A percentile compares a stretch with the other conserved stretches of the same genome.
Conservation (phyloP, 108 stramenopile species). For the Skeletonema menzelii region DNA sequence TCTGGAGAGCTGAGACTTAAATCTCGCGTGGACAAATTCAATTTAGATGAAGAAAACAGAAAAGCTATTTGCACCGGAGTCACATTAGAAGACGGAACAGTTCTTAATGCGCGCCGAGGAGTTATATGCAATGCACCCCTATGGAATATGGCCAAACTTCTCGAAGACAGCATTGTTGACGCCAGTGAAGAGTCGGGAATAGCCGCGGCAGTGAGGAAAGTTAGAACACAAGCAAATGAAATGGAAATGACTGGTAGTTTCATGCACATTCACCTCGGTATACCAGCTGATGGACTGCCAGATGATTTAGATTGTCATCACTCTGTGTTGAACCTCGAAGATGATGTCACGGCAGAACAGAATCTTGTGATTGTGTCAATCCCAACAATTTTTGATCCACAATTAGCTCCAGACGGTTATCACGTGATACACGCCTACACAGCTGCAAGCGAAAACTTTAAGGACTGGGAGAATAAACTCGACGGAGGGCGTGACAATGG, state of each 20-base stretch:
- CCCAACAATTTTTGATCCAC: constrained; percentile 84
- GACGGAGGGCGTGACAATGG: constrained; percentile 49
- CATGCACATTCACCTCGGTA: constrained; percentile 91
- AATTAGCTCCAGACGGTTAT: constrained; percentile 85
- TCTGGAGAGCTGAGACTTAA: constrained; percentile 51
- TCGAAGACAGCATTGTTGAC: constrained; percentile 60
- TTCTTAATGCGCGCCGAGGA: constrained; percentile 62
- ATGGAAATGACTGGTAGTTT: constrained; percentile 82
- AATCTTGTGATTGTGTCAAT: constrained; percentile 87
- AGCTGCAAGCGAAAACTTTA: constrained; percentile 83
- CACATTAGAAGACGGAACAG: constrained; percentile 54
- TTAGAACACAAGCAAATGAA: constrained; percentile 56
- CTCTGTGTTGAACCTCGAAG: constrained; percentile 71
- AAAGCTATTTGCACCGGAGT: constrained; percentile 70
- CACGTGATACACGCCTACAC: constrained; percentile 91
- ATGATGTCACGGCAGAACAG: constrained; percentile 73
- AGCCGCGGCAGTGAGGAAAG: constrained; percentile 39
- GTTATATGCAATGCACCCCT: constrained; percentile 88
- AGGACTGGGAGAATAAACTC: constrained; percentile 67
- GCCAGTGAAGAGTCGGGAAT: background rate
- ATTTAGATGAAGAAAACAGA: constrained; percentile 62
- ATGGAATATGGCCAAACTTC: constrained; percentile 79
- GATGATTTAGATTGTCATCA: constrained; percentile 83
- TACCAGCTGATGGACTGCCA: constrained; percentile 72
- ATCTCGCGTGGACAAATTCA: constrained; percentile 51